A percentile compares a stretch with the other conserved stretches of the same genome.
Evolutionary conservation across 2,329 filamentous ascomycete genomes (phyloP).

Genomic region (Podosphaera leucotricha): DNA sequence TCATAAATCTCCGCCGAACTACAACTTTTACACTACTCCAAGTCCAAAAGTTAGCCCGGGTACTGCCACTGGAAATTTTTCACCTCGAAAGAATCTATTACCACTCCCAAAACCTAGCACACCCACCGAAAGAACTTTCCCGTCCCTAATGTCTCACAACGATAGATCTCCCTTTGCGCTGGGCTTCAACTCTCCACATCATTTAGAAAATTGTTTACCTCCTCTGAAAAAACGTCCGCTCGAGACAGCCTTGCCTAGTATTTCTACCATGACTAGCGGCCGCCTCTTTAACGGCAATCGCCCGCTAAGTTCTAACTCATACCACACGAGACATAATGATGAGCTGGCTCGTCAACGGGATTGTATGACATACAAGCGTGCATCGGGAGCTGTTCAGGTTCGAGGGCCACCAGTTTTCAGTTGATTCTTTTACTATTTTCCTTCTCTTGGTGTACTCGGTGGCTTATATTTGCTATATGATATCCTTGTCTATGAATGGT

Average conservation of each 20-base stretch:
- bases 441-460: background rate
- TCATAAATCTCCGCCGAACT: background rate
- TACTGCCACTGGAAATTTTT: background rate
- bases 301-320: background rate
- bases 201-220: background rate
- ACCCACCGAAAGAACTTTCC: background rate
- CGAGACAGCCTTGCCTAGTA: background rate
- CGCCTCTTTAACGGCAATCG: background rate
- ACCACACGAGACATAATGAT: background rate
- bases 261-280: background rate
- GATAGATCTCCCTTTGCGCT: background rate
- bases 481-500: background rate
- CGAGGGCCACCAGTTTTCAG: background rate
- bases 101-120: background rate
- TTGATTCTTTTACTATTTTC: background rate
- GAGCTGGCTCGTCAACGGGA: background rate
- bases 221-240: background rate
- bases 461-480: background rate
- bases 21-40: background rate
- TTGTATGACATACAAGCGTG: background rate
- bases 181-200: background rate
- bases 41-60: background rate
- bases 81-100: background rate
- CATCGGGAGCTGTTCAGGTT: background rate
- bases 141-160: background rate